Conservation (phyloP, 768 basidiomycete genomes). For the Trametes villosa region DNA sequence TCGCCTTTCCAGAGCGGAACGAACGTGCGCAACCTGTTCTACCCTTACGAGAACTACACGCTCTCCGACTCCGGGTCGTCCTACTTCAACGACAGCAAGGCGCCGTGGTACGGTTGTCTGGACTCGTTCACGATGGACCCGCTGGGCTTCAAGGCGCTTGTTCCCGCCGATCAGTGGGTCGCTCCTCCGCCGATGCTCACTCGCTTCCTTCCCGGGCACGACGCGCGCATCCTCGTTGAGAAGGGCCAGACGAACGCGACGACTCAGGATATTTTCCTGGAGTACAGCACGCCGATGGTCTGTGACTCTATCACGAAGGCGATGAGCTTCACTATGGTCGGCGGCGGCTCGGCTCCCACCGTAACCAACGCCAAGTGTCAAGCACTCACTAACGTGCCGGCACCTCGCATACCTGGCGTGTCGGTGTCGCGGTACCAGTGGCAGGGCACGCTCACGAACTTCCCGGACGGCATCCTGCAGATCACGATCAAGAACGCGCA, state of each 20-base stretch:
- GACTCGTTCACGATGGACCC: constrained; percentile 64
- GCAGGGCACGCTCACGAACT: constrained; percentile 71
- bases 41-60: constrained; percentile 80
- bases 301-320: constrained; percentile 69
- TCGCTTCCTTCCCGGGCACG: constrained; percentile 85
- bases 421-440: constrained; percentile 69
- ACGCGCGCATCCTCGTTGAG: constrained; percentile 64
- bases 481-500: constrained; percentile 66
- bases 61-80: constrained; percentile 69
- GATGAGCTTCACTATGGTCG: constrained; percentile 69
- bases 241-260: constrained; percentile 56
- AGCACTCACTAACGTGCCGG: constrained; percentile 50
- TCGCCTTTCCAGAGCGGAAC: constrained; percentile 72
- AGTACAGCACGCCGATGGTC: constrained; percentile 80
- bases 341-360: constrained; percentile 58
- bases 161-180: constrained; percentile 70
- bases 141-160: constrained; percentile 82
- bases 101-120: constrained; percentile 81
- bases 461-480: constrained; percentile 83
- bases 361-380: constrained; percentile 53
- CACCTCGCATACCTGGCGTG: constrained; percentile 55
- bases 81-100: constrained; percentile 57
- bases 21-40: constrained; percentile 72
- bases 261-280: constrained; percentile 60
- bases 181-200: constrained; percentile 74